Evolutionary conservation across 495 filamentous ascomycete genomes (phyloP), one percentile per base, ranked within the genome.

Genomic region (Daldinia bambusicola): DNA sequence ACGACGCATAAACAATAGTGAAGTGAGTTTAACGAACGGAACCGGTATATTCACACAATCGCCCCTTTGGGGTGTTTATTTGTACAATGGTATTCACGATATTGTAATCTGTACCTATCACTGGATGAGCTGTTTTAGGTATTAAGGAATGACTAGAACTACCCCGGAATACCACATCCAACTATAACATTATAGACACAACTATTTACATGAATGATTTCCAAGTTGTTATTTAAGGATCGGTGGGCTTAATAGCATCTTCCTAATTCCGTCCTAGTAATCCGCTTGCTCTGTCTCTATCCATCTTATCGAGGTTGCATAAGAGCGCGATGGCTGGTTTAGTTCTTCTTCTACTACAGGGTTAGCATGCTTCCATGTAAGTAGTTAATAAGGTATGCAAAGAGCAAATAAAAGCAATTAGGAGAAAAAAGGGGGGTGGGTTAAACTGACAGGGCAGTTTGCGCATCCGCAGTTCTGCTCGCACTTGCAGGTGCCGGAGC

Each of bases 381-480:
- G n/a, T n/a, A n/a, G n/a, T n/a, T n/a, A n/a, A n/a, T n/a, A n/a
- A n/a, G n/a, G 26, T 26, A 26, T 26, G 26, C 3, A 26, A 26
- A 26, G 26, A 26, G 26, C 26, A 26, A 26, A 26, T 1, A 26
- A 26, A 26, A 26, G 26, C 26, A 26, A 26, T 1, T 1, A 26
- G 3, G 3, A 26, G 3, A 26, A 26, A 26, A 26, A 26, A 26
- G 26, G 26, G 26, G 10, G 26, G 14, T 2, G 18, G 37, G 34
- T 36, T 34, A 1, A 13, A 38, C 75, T 69, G 22, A 77, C 75
- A 18, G 75, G 75, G 65, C 75, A 77, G 65, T 71, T 70, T 55
- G 61, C 26, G 75, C 75, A 77, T 37, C 72, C 73, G 69, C 75
- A 77, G 75, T 64, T 73, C 36, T 74, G 26, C 62, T 70, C 69